Conservation (phyloP, 306 rosid genomes). For the Phaseolus lunatus region DNA sequence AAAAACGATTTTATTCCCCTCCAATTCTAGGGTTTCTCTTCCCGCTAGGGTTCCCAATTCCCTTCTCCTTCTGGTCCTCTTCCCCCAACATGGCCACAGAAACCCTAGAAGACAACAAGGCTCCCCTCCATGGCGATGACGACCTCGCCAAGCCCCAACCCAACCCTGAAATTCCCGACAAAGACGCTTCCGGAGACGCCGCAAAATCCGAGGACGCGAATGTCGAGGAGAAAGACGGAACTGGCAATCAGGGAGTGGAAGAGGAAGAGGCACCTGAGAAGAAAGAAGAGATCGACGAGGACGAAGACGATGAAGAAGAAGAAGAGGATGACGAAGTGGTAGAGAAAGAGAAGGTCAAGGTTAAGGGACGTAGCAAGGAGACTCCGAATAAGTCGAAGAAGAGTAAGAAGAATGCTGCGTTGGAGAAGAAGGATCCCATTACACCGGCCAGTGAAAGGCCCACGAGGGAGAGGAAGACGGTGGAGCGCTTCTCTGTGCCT, state of each 20-base stretch:
- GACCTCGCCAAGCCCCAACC: conserved; percentile 17
- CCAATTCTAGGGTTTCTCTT: conserved; percentile 54
- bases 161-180: neutral
- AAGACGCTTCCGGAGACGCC: conserved; percentile 13
- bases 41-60: conserved; percentile 47
- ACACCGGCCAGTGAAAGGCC: conserved; percentile 83
- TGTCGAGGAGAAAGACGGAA: conserved; percentile 23
- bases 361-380: conserved; percentile 35
- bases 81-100: conserved; percentile 68
- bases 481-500: conserved; percentile 75
- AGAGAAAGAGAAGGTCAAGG: conserved; percentile 42
- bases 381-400: conserved; percentile 39
- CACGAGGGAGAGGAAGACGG: conserved; percentile 84
- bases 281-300: conserved; percentile 12
- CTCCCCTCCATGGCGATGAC: conserved; percentile 44
- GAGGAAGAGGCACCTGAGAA: neutral
- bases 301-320: conserved; percentile 2
- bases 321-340: conserved; percentile 28
- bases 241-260: conserved; percentile 13
- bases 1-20: conserved; percentile 7
- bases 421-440: conserved; percentile 48
- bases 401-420: neutral
- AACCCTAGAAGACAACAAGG: conserved; percentile 68
- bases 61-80: neutral
- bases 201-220: conserved; percentile 25